Percentiles rank a stretch among this genome's conserved stretches.
Evolutionary conservation across 2,329 filamentous ascomycete species (phyloP).

Genomic region (Madurella mycetomatis): DNA sequence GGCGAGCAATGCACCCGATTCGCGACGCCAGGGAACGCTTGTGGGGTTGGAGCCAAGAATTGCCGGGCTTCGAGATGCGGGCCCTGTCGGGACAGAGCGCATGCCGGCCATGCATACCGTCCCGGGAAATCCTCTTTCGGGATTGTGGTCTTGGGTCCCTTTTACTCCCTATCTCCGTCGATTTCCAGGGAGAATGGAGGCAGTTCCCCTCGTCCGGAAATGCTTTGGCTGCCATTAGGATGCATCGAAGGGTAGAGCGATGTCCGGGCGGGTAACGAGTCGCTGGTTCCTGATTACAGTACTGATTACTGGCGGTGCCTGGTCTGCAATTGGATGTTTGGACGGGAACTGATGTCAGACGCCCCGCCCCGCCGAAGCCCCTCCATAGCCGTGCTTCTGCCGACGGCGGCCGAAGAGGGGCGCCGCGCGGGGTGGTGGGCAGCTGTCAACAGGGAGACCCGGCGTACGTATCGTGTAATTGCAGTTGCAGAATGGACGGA

Average conservation of each 20-base stretch:
- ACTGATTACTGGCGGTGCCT: no score
- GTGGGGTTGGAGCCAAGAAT: conserved; percentile 13
- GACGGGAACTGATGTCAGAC: conserved; percentile 5
- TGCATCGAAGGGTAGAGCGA: no score
- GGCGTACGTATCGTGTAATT: background rate
- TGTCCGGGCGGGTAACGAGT: background rate
- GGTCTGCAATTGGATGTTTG: background rate
- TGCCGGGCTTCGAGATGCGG: conserved; percentile 16
- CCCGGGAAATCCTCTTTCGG: conserved; percentile 24
- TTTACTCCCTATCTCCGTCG: background rate
- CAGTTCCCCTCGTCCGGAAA: background rate
- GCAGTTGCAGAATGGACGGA: background rate
- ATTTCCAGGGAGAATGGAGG: background rate
- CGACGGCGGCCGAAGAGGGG: conserved; percentile 24
- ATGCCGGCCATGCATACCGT: conserved; percentile 12
- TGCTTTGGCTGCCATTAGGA: background rate
- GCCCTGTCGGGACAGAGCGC: conserved; percentile 17
- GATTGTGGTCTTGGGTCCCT: background rate
- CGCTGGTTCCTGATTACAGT: background rate
- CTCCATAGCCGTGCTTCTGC: conserved; percentile 24
- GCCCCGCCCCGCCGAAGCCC: background rate
- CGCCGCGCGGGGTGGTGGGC: background rate
- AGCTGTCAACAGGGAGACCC: background rate
- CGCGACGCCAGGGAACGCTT: conserved; percentile 1
- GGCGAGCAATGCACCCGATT: conserved; percentile 2